phyloP scores from a whole-genome alignment of 345 rosid genomes.

The Carallia brachiata region DNA sequence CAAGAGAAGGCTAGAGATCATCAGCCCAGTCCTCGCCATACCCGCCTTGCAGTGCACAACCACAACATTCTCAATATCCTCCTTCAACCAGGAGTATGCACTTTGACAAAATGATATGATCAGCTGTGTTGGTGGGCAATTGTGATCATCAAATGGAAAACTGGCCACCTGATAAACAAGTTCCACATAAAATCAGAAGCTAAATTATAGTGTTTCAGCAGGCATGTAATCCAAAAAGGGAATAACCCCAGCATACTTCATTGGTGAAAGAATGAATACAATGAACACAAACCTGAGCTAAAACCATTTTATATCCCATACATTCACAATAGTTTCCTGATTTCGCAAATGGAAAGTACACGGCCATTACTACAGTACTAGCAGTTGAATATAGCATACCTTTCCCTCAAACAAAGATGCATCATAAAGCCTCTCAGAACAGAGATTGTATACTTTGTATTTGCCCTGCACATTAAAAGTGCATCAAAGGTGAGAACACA shows the following conservation, averaged over 20 bases:
- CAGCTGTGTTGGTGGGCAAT: conserved; percentile 84
- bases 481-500: conserved; percentile 1
- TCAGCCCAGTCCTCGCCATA: conserved; percentile 91
- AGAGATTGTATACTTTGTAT: conserved; percentile 89
- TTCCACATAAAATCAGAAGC: conserved; percentile 1
- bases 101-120: conserved; percentile 75
- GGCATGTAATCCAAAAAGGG: background rate
- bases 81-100: conserved; percentile 86
- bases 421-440: conserved; percentile 87
- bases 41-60: conserved; percentile 94
- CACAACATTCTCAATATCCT: conserved; percentile 89
- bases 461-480: conserved; percentile 51
- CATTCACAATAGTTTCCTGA: background rate
- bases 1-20: conserved; percentile 84
- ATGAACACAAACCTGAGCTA: background rate
- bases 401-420: conserved; percentile 87
- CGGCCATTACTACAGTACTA: background rate
- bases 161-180: conserved; percentile 67
- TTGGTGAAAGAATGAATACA: background rate
- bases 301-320: background rate
- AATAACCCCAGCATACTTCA: background rate
- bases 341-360: too few relatives aligned
- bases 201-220: conserved; percentile 1
- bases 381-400: conserved; percentile 36
- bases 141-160: conserved; percentile 89